A percentile compares a stretch with the other conserved stretches of the same genome.
Conservation (phyloP, 164 flowering plant species). For the Magnolia changhungtana region DNA sequence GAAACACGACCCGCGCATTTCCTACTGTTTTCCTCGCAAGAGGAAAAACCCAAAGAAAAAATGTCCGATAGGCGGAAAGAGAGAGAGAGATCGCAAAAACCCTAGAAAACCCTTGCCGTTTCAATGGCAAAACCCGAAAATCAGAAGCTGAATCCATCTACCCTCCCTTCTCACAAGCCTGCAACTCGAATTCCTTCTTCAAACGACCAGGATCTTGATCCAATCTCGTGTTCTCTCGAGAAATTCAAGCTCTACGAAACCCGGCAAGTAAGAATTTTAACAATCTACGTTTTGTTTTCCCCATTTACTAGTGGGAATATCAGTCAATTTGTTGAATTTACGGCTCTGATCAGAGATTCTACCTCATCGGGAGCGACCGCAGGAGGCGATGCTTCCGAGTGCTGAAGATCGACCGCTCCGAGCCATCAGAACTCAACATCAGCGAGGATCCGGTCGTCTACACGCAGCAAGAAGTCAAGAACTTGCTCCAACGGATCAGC, state of each 20-base stretch:
- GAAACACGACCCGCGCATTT: background rate
- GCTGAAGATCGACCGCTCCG: constrained; percentile 89
- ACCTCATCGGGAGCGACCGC: constrained; percentile 88
- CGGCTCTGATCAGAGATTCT: constrained; percentile 59
- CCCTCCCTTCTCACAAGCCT: constrained; percentile 13
- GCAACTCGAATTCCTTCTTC: constrained; percentile 34
- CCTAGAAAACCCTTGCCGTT: background rate
- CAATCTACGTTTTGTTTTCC: no score
- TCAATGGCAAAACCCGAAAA: constrained; percentile 52
- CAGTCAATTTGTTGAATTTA: background rate
- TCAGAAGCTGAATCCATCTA: constrained; percentile 24
- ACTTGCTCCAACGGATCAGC: constrained; percentile 75
- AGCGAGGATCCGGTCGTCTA: constrained; percentile 99
- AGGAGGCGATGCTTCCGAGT: constrained; percentile 73
- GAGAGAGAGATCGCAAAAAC: background rate
- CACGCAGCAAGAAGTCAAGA: constrained; percentile 80
- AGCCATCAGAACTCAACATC: constrained; percentile 83
- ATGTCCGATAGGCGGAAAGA: background rate
- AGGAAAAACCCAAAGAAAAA: background rate
- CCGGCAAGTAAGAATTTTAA: constrained; percentile 47
- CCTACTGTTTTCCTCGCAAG: background rate
- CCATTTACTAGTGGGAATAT: background rate
- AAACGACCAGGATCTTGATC: constrained; percentile 51
- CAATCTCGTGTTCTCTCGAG: constrained; percentile 72
- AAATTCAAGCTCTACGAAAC: constrained; percentile 92